Evolutionary conservation across 192 early-diverging fungal genomes (phyloP).

Genomic region (Coemansia biformis): DNA sequence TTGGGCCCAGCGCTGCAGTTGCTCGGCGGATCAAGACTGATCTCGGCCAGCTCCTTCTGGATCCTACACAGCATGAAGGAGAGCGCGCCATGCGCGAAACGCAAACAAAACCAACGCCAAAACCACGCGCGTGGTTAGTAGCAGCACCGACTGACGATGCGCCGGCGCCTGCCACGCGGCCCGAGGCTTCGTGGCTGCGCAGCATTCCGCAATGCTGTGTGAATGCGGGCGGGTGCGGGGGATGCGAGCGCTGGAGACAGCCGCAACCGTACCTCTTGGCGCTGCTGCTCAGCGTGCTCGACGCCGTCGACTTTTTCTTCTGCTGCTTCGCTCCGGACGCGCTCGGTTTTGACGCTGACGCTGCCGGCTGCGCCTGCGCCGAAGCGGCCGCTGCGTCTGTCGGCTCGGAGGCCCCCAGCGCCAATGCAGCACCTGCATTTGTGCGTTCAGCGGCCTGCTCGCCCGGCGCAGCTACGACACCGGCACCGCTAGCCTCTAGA

Average conservation of each 20-base stretch:
- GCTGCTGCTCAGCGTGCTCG: conserved; percentile 54
- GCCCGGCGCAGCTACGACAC: not conserved
- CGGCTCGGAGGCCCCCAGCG: not conserved
- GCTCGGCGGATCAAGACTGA: conserved; percentile 88
- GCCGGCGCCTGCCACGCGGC: too few relatives aligned
- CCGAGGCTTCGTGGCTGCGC: too few relatives aligned
- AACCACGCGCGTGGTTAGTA: conserved; percentile 3
- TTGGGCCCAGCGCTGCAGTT: conserved; percentile 95
- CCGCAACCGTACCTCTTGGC: conserved; percentile 61
- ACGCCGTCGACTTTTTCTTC: conserved; percentile 29
- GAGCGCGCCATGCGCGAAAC: not conserved
- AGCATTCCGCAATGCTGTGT: too few relatives aligned
- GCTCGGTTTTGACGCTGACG: conserved; percentile 6
- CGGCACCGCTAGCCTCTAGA: not conserved
- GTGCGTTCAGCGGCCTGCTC: not conserved
- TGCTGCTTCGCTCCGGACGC: conserved; percentile 14
- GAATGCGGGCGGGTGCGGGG: too few relatives aligned
- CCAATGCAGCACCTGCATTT: conserved; percentile 1
- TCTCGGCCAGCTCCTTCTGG: conserved; percentile 96
- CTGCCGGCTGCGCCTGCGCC: too few relatives aligned
- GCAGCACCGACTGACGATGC: too few relatives aligned
- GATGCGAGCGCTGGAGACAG: too few relatives aligned
- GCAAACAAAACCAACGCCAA: conserved; percentile 9
- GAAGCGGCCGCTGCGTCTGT: conserved; percentile 8
- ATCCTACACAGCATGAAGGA: conserved; percentile 54